Evolutionary conservation across 2,329 filamentous ascomycete genomes (phyloP), one percentile per base, ranked within the genome.

Genomic region (Hypoxylon sp.): DNA sequence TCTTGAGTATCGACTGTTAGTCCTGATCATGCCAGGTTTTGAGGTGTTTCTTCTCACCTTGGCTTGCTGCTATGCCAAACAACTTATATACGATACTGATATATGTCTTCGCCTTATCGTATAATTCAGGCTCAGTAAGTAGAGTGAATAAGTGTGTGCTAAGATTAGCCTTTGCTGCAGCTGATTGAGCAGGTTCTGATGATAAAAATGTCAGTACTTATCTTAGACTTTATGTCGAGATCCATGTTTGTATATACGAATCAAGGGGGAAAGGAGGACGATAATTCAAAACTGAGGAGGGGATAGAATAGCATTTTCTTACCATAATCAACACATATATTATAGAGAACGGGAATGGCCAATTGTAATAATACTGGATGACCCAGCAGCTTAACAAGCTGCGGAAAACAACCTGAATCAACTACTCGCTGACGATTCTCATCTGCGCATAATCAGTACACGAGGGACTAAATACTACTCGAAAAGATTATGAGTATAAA

Each of bases 291-390:
- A n/a, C n/a, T n/a, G n/a, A n/a, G n/a, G n/a, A n/a, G n/a, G n/a
- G n/a, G n/a, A n/a, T n/a, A n/a, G n/a, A n/a, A n/a, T n/a, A n/a
- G n/a, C n/a, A n/a, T 9, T 23, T 32, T 30, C 75, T 69, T 65
- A 86, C 83, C 81, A 63, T 84, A 86, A 63, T 87, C 84, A 9
- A 86, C 76, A 45, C 82, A 77, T 36, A 85, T 75, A 62, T 87
- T 87, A 67, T 80, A 84, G 3, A 87, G 68, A 5, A 86, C 84
- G 0, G 82, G 80, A 29, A 86, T 76, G 25, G 75, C 74, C 63
- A 82, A 81, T 0, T 74, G 67, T 5, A 83, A 67, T 12, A 85
- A 59, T 0, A 69, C 66, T 37, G 81, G 75, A 26, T 81, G 67
- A 9, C 69, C 58, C 6, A 86, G 67, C 25, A 81, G 72, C 2